Evolutionary conservation across 352 stramenopile species (phyloP), one percentile per base, ranked within the genome.

Genomic region (Pythium periplocum): DNA sequence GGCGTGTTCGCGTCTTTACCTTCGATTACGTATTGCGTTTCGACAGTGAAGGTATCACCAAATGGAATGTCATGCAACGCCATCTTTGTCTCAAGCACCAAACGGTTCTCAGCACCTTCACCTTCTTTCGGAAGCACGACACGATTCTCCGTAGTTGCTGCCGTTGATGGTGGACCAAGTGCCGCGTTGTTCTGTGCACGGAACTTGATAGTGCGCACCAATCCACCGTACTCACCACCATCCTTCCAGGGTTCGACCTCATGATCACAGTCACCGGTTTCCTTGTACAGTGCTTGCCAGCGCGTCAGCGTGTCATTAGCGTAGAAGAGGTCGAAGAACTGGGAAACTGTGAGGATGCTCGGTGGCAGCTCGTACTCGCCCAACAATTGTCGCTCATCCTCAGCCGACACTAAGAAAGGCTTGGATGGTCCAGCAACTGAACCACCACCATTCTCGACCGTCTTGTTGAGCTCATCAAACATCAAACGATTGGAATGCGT

Each of bases 261-360:
- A 40, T 90, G 75, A 33, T 90, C 79, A 5, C 68, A 69, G 41
- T 93, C 83, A 34, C 83, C 83, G 6, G 71, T 68, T 41, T 83
- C 78, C 44, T 83, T 78, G 49, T 75, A 51, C 32, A 86, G 78
- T 11, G 49, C 63, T 3, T 78, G 59, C 83, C 80, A 91, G 11
- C 75, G 78, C 10, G 55, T 37, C 2, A 77, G 42, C 17, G 68
- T 71, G 32, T 72, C 66, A 44, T 86, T 69, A 0, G 69, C 75
- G 51, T 90, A 89, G 53, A 87, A 91, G 12, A 86, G 45, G 30
- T 90, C 83, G 35, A 88, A 88, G 47, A 91, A 87, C 32, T 93
- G 76, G 7, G 76, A 40, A 1, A 62, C 57, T 17, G 82, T 69
- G 32, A 73, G 70, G 12, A 92, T 61, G 32, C 55, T 56, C 3